Conservation (phyloP, 1,284 basidiomycete species). For the Moesziomyces sp. region DNA sequence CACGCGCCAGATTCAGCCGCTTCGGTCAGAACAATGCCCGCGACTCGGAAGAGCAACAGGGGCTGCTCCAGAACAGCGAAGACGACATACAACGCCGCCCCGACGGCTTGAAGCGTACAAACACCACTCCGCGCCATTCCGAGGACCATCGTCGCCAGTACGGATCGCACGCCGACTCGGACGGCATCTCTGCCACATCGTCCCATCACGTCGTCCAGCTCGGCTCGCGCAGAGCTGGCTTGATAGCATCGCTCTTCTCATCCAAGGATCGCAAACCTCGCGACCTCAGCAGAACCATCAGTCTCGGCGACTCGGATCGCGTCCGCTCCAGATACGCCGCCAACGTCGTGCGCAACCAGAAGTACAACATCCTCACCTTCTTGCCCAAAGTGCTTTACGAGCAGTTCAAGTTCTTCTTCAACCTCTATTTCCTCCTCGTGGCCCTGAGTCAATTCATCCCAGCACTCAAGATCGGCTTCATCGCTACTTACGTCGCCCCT, state of each 20-base stretch:
- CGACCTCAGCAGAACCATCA: slow-evolving; percentile 39
- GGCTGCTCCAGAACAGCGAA: slow-evolving; percentile 36
- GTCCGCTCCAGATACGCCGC: slow-evolving; percentile 70
- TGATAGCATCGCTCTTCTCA: slow-evolving; percentile 32
- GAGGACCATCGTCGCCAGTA: slow-evolving; percentile 45
- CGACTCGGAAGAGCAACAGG: slow-evolving; percentile 48
- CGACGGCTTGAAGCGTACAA: slow-evolving; percentile 13
- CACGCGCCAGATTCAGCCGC: slow-evolving; percentile 36
- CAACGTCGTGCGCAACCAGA: slow-evolving; percentile 95
- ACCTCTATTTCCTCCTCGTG: slow-evolving; percentile 96
- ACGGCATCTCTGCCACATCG: slow-evolving; percentile 12
- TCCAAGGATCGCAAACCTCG: slow-evolving; percentile 21
- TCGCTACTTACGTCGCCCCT: slow-evolving; percentile 94
- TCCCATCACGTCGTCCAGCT: slow-evolving; percentile 17
- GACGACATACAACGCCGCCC: slow-evolving; percentile 12
- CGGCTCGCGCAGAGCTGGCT: slow-evolving; percentile 28
- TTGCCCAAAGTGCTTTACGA: slow-evolving; percentile 96
- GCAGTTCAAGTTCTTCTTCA: slow-evolving; percentile 99
- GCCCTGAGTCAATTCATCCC: slow-evolving; percentile 96
- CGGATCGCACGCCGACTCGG: slow-evolving; percentile 24
- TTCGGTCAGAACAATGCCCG: slow-evolving; percentile 46
- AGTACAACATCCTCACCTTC: slow-evolving; percentile 94
- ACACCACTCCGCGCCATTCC: slow-evolving; percentile 27
- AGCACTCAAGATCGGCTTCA: slow-evolving; percentile 96
- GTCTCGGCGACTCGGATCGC: slow-evolving; percentile 32